Evolutionary conservation across 2,329 filamentous ascomycete species (phyloP), one percentile per base, ranked within the genome.

Genomic region (Chrysoporthe austroafricana): DNA sequence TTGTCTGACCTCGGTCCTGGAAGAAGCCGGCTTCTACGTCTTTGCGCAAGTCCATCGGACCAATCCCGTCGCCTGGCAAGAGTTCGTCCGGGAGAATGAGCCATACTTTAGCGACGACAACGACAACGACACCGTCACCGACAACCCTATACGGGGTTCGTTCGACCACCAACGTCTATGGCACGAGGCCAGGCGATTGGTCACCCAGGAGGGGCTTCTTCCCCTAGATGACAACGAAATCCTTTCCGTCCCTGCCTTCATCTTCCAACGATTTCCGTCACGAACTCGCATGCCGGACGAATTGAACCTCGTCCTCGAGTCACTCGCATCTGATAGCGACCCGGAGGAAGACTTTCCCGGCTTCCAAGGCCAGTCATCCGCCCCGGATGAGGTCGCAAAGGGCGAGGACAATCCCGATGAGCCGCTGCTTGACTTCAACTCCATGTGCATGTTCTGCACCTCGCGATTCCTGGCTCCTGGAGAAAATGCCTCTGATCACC

Each of bases 391-490:
- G 3, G 21, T 14, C 32, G 34, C 18, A 6, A 21, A 18, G 14
- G 6, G 4, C 54, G 8, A 11, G 4, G 18, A 39, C 32, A 34
- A 39, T 16, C 26, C 34, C 32, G 54, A 6, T 21, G 36, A 18
- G 32, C 7, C 57, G 18, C 34, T 5, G 1, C 16, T 59, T 42
- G 57, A 59, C 39, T 59, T 59, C 42, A 36, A 43, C n/a, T 42
- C 21, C 4, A 14, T 21, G 32, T 59, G 57, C 57, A 14, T 59
- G 36, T 59, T 59, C 39, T 59, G 57, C 36, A 59, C 57, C 34
- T 21, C 57, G 9, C 34, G 21, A 9, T 32, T 43, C 18, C 34
- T 59, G 39, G 34, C 57, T 21, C 16, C 14, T 11, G 57, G 57
- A 3, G 57, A 16, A 4, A 14, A 26, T 26, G 7, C 32, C 14